Evolutionary conservation across 306 rosid genomes (phyloP).

Genomic region (Sphenostylis stenocarpa): DNA sequence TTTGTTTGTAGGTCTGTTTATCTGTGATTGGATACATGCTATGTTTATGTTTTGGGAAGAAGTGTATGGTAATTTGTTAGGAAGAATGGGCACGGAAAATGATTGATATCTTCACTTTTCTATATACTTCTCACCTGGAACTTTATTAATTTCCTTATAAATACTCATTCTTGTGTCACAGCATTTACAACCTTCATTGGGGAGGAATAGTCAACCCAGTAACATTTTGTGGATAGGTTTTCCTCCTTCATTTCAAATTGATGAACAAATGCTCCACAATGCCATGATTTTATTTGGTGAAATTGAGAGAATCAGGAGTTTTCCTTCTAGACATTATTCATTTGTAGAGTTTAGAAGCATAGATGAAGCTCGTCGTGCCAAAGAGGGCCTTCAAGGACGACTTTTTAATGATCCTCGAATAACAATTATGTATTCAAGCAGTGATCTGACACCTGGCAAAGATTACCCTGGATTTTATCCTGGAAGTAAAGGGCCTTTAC

Average conservation of each 20-base stretch:
- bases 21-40: constrained; percentile 7
- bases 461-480: constrained; percentile 50
- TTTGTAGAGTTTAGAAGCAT: constrained; percentile 80
- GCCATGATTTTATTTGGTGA: constrained; percentile 90
- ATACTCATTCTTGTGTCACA: constrained; percentile 35
- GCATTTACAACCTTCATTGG: constrained; percentile 51
- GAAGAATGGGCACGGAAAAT: neutral
- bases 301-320: constrained; percentile 79
- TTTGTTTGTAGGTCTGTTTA: neutral
- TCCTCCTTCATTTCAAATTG: constrained; percentile 80
- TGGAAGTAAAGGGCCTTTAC: constrained; percentile 56
- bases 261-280: constrained; percentile 89
- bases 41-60: neutral
- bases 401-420: constrained; percentile 88
- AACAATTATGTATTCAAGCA: constrained; percentile 73
- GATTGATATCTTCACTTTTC: neutral
- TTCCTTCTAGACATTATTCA: constrained; percentile 69
- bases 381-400: constrained; percentile 83
- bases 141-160: constrained; percentile 5
- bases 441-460: constrained; percentile 65
- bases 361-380: constrained; percentile 83
- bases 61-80: neutral
- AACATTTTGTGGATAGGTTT: constrained; percentile 76
- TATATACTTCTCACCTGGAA: neutral
- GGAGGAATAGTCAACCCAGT: constrained; percentile 59